phyloP scores from a whole-genome alignment of 2,329 filamentous ascomycete genomes.

The Alternaria alternata region DNA sequence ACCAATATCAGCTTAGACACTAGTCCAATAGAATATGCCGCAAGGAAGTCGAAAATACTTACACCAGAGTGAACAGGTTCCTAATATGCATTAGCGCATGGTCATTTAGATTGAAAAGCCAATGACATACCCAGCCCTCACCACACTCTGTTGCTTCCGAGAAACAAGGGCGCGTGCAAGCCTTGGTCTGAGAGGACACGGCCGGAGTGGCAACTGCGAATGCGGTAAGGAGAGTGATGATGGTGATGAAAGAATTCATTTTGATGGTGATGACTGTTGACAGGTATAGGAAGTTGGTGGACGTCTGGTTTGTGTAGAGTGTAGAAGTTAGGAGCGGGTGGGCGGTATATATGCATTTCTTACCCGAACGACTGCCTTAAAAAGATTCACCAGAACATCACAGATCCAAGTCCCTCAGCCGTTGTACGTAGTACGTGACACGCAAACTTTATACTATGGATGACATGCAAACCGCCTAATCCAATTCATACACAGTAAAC shows the following conservation, averaged over 20 bases:
- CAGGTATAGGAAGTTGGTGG: background rate
- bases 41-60: background rate
- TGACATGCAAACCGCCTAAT: background rate
- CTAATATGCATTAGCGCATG: background rate
- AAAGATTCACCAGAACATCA: background rate
- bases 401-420: background rate
- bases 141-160: background rate
- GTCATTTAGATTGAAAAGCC: background rate
- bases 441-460: background rate
- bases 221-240: background rate
- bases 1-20: background rate
- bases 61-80: background rate
- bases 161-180: background rate
- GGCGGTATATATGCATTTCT: background rate
- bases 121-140: background rate
- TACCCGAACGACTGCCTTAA: background rate
- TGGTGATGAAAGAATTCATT: background rate
- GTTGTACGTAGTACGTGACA: background rate
- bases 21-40: no score
- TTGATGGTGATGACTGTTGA: background rate
- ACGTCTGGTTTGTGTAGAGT: background rate
- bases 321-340: background rate
- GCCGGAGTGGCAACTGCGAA: background rate
- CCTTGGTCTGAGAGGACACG: background rate
- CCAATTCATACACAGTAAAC: background rate